Percentiles rank a stretch among this genome's conserved stretches.
Conservation (phyloP, 2,329 filamentous ascomycete species). For the Hymenoscyphus repandus region DNA sequence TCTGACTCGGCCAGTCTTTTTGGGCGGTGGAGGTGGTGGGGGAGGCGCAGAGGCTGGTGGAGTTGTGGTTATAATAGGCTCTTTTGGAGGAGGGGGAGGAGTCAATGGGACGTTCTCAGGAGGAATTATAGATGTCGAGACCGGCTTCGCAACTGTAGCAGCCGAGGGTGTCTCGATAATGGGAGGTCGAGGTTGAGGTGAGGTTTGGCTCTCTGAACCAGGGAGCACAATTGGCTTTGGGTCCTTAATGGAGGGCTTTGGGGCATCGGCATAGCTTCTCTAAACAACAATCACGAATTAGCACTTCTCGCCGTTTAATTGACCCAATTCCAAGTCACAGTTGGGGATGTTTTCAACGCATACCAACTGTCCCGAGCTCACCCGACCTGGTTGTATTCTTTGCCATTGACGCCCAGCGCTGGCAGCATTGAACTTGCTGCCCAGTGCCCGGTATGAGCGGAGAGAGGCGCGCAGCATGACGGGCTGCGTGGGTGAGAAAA, state of each 20-base stretch:
- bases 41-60: conserved; percentile 33
- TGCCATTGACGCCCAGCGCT: conserved; percentile 56
- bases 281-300: conserved; percentile 30
- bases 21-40: conserved; percentile 36
- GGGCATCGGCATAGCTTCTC: conserved; percentile 53
- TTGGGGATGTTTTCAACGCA: conserved; percentile 14
- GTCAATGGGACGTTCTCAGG: conserved; percentile 43
- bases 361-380: conserved; percentile 33
- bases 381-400: conserved; percentile 36
- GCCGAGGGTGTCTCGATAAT: conserved; percentile 4
- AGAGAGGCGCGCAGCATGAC: conserved; percentile 67
- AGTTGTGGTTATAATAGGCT: conserved; percentile 32
- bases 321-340: neutral
- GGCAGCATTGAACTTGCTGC: conserved; percentile 48
- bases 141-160: conserved; percentile 30
- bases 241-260: conserved; percentile 44
- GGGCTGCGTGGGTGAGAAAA: conserved; percentile 41
- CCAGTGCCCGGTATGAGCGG: conserved; percentile 57
- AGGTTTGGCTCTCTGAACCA: conserved; percentile 36
- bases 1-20: conserved; percentile 61
- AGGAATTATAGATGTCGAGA: conserved; percentile 42
- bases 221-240: conserved; percentile 49
- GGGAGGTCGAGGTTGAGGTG: conserved; percentile 35
- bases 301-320: conserved; percentile 8
- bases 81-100: conserved; percentile 35